Evolutionary conservation across 768 basidiomycete species (phyloP).

Genomic region (Amanita muscaria): DNA sequence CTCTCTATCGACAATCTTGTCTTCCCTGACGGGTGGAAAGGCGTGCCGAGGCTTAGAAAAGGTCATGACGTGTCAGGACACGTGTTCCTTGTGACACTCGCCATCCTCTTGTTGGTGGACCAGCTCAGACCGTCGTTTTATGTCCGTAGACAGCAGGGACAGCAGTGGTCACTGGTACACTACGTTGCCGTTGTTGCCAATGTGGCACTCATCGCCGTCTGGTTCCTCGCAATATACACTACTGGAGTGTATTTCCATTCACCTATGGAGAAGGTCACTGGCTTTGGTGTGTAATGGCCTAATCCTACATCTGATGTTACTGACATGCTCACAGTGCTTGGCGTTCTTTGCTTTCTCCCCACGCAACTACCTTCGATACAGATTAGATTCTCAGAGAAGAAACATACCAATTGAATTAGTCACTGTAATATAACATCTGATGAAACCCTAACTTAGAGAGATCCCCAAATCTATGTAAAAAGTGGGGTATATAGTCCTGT

Average conservation of each 20-base stretch:
- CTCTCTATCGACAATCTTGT: conserved; percentile 11
- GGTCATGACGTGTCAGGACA: conserved; percentile 96
- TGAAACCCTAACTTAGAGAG: no score
- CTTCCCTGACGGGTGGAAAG: conserved; percentile 36
- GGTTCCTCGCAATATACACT: conserved; percentile 68
- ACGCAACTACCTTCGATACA: conserved; percentile 6
- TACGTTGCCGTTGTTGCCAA: conserved; percentile 38
- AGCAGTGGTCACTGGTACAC: conserved; percentile 39
- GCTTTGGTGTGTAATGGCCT: conserved; percentile 53
- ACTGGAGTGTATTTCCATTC: conserved; percentile 91
- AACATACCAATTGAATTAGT: conserved; percentile 3
- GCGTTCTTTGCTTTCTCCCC: background rate
- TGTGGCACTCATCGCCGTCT: conserved; percentile 43
- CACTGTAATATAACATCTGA: no score
- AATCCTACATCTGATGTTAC: background rate
- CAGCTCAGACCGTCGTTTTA: conserved; percentile 56
- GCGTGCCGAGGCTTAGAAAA: conserved; percentile 52
- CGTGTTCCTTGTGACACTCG: conserved; percentile 80
- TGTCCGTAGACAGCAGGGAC: conserved; percentile 10
- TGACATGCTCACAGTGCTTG: conserved; percentile 2
- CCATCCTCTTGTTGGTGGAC: conserved; percentile 68
- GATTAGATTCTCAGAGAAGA: background rate
- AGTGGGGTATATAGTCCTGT: no score
- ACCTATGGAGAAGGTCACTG: conserved; percentile 79
- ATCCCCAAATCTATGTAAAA: no score